A percentile compares a stretch with the other conserved stretches of the same genome.
Evolutionary conservation across 257 asterid genomes (phyloP).

Genomic region (Solanum clarkiae): DNA sequence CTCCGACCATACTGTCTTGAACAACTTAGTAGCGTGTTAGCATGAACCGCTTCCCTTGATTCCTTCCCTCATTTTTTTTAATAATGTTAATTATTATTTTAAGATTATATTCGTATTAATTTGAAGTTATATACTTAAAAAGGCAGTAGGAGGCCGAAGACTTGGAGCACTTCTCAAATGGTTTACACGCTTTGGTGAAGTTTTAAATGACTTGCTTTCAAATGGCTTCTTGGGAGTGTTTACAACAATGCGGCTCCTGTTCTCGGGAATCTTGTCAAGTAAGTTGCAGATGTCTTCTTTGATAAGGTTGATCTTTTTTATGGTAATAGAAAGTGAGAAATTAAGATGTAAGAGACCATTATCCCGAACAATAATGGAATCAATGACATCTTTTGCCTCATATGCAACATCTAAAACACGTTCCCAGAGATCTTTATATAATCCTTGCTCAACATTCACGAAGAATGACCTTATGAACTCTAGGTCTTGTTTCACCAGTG

Average conservation of each 20-base stretch:
- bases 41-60: too few relatives aligned
- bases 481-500: too few relatives aligned
- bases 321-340: not conserved
- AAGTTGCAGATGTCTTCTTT: not conserved
- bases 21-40: too few relatives aligned
- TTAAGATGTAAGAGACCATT: not conserved
- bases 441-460: not conserved
- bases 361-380: not conserved
- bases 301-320: not conserved
- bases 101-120: too few relatives aligned
- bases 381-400: not conserved
- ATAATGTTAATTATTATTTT: too few relatives aligned
- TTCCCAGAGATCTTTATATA: not conserved
- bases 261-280: not conserved
- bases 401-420: not conserved
- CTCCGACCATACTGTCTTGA: too few relatives aligned
- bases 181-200: too few relatives aligned
- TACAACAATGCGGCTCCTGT: not conserved
- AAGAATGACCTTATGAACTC: not conserved
- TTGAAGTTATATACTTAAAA: too few relatives aligned
- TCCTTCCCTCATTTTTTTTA: too few relatives aligned
- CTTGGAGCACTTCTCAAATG: too few relatives aligned
- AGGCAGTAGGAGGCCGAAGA: too few relatives aligned
- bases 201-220: not conserved
- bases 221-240: not conserved